These are phyloP conservation scores for Penicillium longicatenatum DNA, from an alignment of 495 filamentous ascomycete species.

Conservation along the genomic window DNA sequence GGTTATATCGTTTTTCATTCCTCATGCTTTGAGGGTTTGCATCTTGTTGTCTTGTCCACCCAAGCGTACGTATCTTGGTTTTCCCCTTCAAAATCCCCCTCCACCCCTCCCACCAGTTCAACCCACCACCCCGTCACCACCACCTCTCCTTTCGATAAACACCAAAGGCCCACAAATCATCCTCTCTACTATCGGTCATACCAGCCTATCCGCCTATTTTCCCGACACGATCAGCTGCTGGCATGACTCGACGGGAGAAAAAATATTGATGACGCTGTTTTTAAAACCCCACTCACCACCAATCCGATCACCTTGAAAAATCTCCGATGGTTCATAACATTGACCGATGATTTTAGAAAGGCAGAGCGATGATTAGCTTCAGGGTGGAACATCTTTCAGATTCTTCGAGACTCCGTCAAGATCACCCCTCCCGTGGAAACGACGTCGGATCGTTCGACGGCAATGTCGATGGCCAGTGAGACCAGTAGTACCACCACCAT, in stretches of 20 bases:
- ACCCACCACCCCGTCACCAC: conserved; percentile 13
- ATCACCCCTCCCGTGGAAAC: conserved; percentile 42
- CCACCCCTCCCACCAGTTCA: conserved; percentile 21
- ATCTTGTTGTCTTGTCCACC: conserved; percentile 41
- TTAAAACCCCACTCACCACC: conserved; percentile 1
- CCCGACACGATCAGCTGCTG: neutral
- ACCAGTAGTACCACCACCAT: conserved; percentile 51
- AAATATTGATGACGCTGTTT: conserved; percentile 1
- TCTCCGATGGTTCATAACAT: conserved; percentile 11
- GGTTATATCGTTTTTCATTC: conserved; percentile 27
- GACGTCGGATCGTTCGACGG: conserved; percentile 40
- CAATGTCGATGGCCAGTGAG: conserved; percentile 54
- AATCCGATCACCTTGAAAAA: neutral
- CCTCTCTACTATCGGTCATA: neutral
- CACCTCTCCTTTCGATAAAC: conserved; percentile 3
- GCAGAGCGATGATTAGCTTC: conserved; percentile 56
- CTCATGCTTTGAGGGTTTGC: conserved; percentile 46
- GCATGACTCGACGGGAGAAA: neutral
- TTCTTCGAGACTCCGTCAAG: conserved; percentile 46
- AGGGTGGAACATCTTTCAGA: conserved; percentile 52
- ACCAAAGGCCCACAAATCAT: neutral
- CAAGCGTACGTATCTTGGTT: conserved; percentile 38
- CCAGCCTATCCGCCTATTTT: neutral
- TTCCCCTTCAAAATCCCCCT: conserved; percentile 19
- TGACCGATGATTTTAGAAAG: conserved; percentile 41